Conservation (phyloP, 306 rosid species). For the Sophora flavescens region DNA sequence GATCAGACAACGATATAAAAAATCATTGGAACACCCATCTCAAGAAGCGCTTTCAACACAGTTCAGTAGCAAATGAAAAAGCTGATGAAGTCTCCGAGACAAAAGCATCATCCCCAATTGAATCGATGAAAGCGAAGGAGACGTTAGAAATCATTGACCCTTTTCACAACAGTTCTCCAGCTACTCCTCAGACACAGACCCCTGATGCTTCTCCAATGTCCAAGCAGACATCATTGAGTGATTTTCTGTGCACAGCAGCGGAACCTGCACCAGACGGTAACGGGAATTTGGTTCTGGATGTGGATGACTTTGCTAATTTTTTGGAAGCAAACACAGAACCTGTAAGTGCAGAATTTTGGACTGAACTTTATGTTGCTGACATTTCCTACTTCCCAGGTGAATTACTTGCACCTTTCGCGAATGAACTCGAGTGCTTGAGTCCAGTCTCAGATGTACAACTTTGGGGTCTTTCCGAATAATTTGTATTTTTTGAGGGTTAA, state of each 20-base stretch:
- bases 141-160: neutral
- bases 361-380: conserved; percentile 15
- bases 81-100: neutral
- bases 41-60: conserved; percentile 28
- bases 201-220: conserved; percentile 24
- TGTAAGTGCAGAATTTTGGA: conserved; percentile 17
- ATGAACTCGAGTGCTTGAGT: conserved; percentile 10
- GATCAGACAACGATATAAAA: conserved; percentile 48
- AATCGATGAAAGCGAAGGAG: conserved; percentile 7
- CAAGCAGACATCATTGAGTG: neutral
- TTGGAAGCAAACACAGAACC: neutral
- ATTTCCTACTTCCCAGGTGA: conserved; percentile 16
- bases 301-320: conserved; percentile 6
- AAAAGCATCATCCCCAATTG: conserved; percentile 21
- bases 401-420: neutral
- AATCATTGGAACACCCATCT: conserved; percentile 38
- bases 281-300: neutral
- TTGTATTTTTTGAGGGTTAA: neutral
- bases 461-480: conserved; percentile 4
- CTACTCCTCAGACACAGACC: neutral
- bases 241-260: neutral
- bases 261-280: neutral
- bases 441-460: conserved; percentile 1
- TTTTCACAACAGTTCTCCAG: conserved; percentile 9
- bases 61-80: conserved; percentile 10